phyloP scores from a whole-genome alignment of 257 asterid genomes.

The Penstemon newberryi region DNA sequence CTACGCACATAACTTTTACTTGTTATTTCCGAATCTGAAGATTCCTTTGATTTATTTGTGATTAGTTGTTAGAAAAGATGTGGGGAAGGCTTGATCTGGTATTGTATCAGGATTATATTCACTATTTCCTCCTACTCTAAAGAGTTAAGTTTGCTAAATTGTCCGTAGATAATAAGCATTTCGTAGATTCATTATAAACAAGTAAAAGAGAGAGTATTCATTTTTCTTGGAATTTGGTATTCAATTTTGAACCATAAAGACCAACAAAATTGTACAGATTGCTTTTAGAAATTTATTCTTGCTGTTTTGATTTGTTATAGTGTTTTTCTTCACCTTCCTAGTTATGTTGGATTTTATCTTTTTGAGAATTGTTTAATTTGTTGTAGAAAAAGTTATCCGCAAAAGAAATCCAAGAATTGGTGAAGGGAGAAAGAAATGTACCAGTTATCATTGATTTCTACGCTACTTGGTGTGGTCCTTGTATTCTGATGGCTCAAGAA shows the following conservation, averaged over 20 bases:
- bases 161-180: neutral
- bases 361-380: neutral
- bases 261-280: neutral
- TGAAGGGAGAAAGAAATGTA: slow-evolving; percentile 81
- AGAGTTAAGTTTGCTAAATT: neutral
- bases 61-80: slow-evolving; percentile 6
- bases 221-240: neutral
- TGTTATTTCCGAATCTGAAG: slow-evolving; percentile 3
- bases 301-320: slow-evolving; percentile 9
- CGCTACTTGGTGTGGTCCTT: slow-evolving; percentile 99
- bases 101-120: neutral
- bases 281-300: neutral
- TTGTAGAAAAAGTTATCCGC: slow-evolving; percentile 86
- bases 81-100: slow-evolving; percentile 4
- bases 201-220: neutral
- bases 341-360: neutral
- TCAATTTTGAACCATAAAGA: neutral
- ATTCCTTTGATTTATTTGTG: slow-evolving; percentile 16
- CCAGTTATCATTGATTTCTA: slow-evolving; percentile 86
- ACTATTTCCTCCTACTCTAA: neutral
- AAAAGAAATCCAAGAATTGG: slow-evolving; percentile 65
- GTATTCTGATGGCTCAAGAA: slow-evolving; percentile 96
- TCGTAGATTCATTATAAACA: neutral
- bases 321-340: neutral
- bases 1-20: neutral